These are phyloP conservation scores for Serendipita sp. DNA, from an alignment of 768 basidiomycete species.

Conservation along the genomic window DNA sequence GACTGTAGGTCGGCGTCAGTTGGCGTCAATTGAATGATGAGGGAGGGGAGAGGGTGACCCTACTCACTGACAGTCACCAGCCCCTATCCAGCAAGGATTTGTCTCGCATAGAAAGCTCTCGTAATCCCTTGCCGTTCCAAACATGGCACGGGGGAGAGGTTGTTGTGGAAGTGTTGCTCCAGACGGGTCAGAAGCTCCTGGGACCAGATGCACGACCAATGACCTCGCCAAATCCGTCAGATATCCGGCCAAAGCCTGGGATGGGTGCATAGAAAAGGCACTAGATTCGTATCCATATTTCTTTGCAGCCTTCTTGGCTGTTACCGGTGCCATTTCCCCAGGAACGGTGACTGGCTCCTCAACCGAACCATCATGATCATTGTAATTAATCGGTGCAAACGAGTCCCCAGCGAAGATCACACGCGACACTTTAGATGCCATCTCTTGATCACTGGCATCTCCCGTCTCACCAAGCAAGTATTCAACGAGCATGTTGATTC, in stretches of 20 bases:
- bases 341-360: not conserved
- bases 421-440: constrained; percentile 60
- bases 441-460: constrained; percentile 44
- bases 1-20: constrained; percentile 23
- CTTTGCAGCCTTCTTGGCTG: constrained; percentile 32
- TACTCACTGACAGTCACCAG: constrained; percentile 33
- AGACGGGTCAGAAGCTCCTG: constrained; percentile 78
- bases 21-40: no score
- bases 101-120: constrained; percentile 63
- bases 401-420: constrained; percentile 88
- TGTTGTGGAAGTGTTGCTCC: constrained; percentile 88
- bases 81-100: constrained; percentile 74
- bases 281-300: constrained; percentile 43
- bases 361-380: constrained; percentile 20
- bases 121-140: constrained; percentile 43
- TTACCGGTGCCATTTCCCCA: not conserved
- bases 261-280: constrained; percentile 62
- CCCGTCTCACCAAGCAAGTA: constrained; percentile 76
- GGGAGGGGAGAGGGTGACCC: constrained; percentile 10
- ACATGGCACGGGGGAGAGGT: constrained; percentile 81
- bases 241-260: constrained; percentile 46
- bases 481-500: constrained; percentile 77
- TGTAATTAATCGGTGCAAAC: constrained; percentile 34
- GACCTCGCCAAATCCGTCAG: constrained; percentile 60
- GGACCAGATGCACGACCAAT: constrained; percentile 76